phyloP scores from a whole-genome alignment of 768 basidiomycete species.

The Tephrocybe rancida region DNA sequence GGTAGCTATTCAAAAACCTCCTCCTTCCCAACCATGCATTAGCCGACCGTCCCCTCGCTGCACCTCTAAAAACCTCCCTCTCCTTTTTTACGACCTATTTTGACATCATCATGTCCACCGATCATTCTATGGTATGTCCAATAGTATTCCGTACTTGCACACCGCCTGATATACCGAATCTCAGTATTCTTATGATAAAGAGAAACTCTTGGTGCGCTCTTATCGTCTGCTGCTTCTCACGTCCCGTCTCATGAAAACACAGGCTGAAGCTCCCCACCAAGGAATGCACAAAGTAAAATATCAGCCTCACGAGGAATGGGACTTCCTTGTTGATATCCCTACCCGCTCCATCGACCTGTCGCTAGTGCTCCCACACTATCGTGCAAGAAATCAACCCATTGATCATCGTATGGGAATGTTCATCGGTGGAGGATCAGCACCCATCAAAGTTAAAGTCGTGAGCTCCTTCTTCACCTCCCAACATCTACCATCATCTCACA shows the following conservation, averaged over 20 bases:
- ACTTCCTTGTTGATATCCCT: constrained; percentile 60
- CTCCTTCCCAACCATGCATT: constrained; percentile 12
- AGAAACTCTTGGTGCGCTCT: constrained; percentile 16
- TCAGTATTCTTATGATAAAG: constrained; percentile 20
- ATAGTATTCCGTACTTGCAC: not conserved
- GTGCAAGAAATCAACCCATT: constrained; percentile 71
- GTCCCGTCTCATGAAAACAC: not conserved
- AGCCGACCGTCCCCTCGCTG: constrained; percentile 2
- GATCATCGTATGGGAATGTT: constrained; percentile 76
- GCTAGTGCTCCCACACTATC: constrained; percentile 76
- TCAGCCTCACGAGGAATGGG: constrained; percentile 60
- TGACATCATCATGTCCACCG: constrained; percentile 31
- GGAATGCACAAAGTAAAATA: constrained; percentile 72
- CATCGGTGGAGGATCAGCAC: constrained; percentile 49
- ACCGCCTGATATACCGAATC: constrained; percentile 8
- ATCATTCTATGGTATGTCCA: constrained; percentile 37
- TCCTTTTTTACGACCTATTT: not conserved
- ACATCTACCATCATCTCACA: constrained; percentile 10
- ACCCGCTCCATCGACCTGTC: constrained; percentile 60
- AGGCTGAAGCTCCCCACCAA: constrained; percentile 29
- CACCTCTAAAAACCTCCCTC: constrained; percentile 1
- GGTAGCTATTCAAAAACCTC: constrained; percentile 14
- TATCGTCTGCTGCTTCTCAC: not conserved
- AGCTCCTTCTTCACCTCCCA: constrained; percentile 32
- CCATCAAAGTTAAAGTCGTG: constrained; percentile 75